phyloP scores from a whole-genome alignment of 2,329 filamentous ascomycete species.

The Cytospora leucostoma region DNA sequence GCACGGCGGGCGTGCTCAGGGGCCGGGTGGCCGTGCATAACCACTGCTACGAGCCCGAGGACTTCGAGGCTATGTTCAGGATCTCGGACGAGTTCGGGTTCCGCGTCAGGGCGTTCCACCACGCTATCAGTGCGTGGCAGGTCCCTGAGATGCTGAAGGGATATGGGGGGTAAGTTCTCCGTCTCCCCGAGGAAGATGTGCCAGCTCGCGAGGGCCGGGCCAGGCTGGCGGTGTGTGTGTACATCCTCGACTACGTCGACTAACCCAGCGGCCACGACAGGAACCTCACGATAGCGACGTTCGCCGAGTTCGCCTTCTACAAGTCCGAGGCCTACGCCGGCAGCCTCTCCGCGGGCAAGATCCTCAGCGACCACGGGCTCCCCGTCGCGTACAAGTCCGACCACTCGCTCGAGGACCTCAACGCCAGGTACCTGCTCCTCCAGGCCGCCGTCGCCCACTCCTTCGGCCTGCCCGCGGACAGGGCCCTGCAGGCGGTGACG shows the following conservation, averaged over 20 bases:
- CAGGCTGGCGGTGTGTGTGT: no score
- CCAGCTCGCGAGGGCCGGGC: no score
- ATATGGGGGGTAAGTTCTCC: constrained; percentile 38
- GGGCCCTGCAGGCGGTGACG: constrained; percentile 47
- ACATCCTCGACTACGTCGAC: no score
- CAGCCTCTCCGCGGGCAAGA: constrained; percentile 43
- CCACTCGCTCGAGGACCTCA: constrained; percentile 38
- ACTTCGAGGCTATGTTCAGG: constrained; percentile 46
- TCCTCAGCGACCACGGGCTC: constrained; percentile 43
- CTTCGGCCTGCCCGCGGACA: constrained; percentile 43
- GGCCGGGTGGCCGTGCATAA: constrained; percentile 45
- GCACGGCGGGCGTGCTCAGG: constrained; percentile 43
- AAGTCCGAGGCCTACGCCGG: constrained; percentile 46
- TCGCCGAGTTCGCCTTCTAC: constrained; percentile 45
- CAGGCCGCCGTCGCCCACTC: constrained; percentile 45
- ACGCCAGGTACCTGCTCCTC: constrained; percentile 45
- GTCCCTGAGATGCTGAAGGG: constrained; percentile 43
- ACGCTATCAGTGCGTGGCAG: constrained; percentile 43
- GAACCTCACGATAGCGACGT: constrained; percentile 46
- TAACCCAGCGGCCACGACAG: no score
- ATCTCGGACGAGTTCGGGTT: constrained; percentile 47
- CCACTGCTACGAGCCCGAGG: constrained; percentile 48
- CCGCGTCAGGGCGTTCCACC: constrained; percentile 44
- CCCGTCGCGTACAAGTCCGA: constrained; percentile 48
- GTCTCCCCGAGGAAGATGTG: no score